Conservation (phyloP, 495 filamentous ascomycete species). For the Viridothelium virens region DNA sequence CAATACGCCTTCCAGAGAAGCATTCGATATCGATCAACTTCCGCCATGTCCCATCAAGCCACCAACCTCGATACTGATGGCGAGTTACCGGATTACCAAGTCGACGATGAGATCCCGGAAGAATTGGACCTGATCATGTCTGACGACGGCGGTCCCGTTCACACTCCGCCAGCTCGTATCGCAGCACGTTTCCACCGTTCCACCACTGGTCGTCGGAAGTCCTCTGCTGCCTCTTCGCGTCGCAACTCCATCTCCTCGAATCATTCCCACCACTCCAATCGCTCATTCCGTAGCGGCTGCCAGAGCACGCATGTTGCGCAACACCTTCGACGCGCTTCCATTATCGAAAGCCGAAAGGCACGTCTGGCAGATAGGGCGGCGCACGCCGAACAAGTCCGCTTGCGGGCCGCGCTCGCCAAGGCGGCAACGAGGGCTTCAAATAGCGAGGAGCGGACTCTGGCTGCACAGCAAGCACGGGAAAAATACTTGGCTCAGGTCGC, state of each 20-base stretch:
- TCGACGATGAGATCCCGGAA: constrained; percentile 26
- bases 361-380: constrained; percentile 86
- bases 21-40: background rate
- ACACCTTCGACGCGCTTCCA: constrained; percentile 81
- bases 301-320: constrained; percentile 81
- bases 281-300: constrained; percentile 54
- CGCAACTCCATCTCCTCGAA: constrained; percentile 83
- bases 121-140: constrained; percentile 30
- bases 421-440: constrained; percentile 55
- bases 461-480: constrained; percentile 86
- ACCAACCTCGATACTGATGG: background rate
- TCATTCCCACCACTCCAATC: constrained; percentile 63
- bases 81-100: constrained; percentile 1
- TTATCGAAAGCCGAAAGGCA: constrained; percentile 87
- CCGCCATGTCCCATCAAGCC: background rate
- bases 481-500: constrained; percentile 88
- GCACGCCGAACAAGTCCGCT: constrained; percentile 93
- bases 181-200: constrained; percentile 78
- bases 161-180: constrained; percentile 70
- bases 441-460: constrained; percentile 75
- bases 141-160: constrained; percentile 32
- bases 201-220: constrained; percentile 61
- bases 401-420: constrained; percentile 74
- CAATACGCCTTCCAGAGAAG: background rate
- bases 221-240: constrained; percentile 77